phyloP scores from a whole-genome alignment of 257 asterid genomes.

The Solanum bukasovii region DNA sequence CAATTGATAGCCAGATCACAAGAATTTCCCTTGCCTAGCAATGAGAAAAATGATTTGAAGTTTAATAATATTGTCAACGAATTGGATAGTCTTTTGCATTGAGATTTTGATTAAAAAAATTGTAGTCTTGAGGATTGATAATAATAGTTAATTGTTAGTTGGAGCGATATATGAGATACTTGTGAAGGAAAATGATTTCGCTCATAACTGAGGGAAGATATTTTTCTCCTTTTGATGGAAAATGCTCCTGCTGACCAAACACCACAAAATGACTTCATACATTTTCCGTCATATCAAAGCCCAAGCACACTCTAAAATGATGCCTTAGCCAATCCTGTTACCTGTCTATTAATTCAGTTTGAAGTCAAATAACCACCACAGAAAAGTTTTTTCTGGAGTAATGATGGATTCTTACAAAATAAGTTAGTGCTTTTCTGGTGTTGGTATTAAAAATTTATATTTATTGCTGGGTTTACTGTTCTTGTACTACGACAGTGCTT shows the following conservation, averaged over 20 bases:
- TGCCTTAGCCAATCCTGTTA: background rate
- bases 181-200: background rate
- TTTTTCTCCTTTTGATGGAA: background rate
- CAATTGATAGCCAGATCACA: background rate
- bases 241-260: background rate
- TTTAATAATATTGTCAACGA: background rate
- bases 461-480: background rate
- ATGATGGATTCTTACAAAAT: background rate
- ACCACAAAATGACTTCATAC: background rate
- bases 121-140: background rate
- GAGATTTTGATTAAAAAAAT: background rate
- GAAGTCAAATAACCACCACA: background rate
- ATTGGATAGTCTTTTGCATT: background rate
- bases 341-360: background rate
- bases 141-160: background rate
- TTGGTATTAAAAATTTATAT: background rate
- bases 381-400: background rate
- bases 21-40: background rate
- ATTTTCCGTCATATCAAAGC: background rate
- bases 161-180: background rate
- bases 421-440: background rate
- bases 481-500: conserved; percentile 40
- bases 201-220: background rate
- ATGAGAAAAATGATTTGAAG: background rate
- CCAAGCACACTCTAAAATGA: background rate